Percentiles rank a stretch among this genome's conserved stretches.
These are phyloP conservation scores for Halocafeteria seosinensis DNA, from an alignment of 108 stramenopile species.

Conservation along the genomic window DNA sequence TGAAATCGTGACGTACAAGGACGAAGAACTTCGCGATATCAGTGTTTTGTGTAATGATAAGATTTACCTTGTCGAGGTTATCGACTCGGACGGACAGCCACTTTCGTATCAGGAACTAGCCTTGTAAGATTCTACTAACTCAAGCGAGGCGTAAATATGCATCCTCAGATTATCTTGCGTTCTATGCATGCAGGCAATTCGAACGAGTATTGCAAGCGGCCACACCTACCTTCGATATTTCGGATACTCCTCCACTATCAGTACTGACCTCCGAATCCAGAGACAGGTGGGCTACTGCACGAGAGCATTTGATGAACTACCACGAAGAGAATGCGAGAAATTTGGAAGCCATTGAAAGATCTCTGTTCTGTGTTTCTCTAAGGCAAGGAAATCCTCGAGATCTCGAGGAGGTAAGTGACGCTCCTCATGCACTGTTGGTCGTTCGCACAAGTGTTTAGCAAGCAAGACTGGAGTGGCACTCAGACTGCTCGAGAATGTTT, in stretches of 20 bases:
- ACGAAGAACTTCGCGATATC: not conserved
- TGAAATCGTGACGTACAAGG: not conserved
- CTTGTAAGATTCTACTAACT: not conserved
- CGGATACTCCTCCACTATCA: not conserved
- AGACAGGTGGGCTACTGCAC: conserved; percentile 15
- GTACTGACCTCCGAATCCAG: conserved; percentile 11
- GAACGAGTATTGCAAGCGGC: not conserved
- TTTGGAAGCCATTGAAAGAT: conserved; percentile 16
- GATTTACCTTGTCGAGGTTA: conserved; percentile 1
- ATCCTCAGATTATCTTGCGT: not conserved
- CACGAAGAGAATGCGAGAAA: conserved; percentile 7
- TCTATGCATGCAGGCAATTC: not conserved
- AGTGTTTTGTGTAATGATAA: not conserved
- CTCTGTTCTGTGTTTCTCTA: conserved; percentile 7
- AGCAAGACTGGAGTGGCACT: too few species aligned
- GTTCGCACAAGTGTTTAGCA: too few species aligned
- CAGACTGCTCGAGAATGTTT: conserved; percentile 15
- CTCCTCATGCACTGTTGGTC: too few species aligned
- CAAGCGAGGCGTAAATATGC: not conserved
- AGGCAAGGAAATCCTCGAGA: conserved; percentile 11
- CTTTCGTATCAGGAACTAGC: conserved; percentile 1
- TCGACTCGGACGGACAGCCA: not conserved
- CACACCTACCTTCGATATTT: not conserved
- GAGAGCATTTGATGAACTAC: conserved; percentile 2
- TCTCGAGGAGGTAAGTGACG: too few species aligned